Percentiles rank a stretch among this genome's conserved stretches.
Conservation (phyloP, 2,329 filamentous ascomycete genomes). For the Emmonsiellopsis sp. region DNA sequence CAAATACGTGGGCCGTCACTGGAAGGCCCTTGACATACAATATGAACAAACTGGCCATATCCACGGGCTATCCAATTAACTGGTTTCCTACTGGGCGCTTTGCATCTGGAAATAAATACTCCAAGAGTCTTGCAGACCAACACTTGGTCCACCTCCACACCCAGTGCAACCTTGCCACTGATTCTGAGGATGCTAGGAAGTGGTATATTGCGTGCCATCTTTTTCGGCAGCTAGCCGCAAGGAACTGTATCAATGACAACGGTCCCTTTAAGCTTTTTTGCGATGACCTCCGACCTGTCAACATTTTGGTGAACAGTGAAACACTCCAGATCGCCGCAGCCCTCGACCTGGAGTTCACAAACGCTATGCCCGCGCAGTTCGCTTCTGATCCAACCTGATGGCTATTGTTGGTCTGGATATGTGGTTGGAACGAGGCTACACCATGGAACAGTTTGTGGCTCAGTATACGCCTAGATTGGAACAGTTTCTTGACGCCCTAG, state of each 20-base stretch:
- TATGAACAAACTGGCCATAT: slow-evolving; percentile 30
- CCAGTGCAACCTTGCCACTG: slow-evolving; percentile 23
- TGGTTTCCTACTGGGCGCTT: slow-evolving; percentile 23
- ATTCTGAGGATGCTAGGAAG: slow-evolving; percentile 17
- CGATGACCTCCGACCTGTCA: slow-evolving; percentile 29
- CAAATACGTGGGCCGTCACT: slow-evolving; percentile 22
- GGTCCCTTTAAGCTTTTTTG: slow-evolving; percentile 31
- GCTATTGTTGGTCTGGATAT: slow-evolving; percentile 26
- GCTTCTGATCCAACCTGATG: slow-evolving; percentile 32
- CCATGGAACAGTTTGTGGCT: slow-evolving; percentile 15
- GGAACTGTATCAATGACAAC: slow-evolving; percentile 15
- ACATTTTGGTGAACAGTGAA: slow-evolving; percentile 30
- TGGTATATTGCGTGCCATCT: slow-evolving; percentile 26
- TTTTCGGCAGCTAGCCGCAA: slow-evolving; percentile 23
- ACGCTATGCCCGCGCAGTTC: slow-evolving; percentile 32
- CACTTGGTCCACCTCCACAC: slow-evolving; percentile 20
- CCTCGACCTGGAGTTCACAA: slow-evolving; percentile 34
- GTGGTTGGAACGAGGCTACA: slow-evolving; percentile 13
- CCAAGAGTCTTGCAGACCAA: slow-evolving; percentile 18
- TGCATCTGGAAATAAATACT: slow-evolving; percentile 22
- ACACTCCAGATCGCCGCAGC: slow-evolving; percentile 29
- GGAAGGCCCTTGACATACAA: slow-evolving; percentile 30
- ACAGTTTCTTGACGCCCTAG: slow-evolving; percentile 28
- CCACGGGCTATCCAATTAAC: slow-evolving; percentile 21
- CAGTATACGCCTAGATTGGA: slow-evolving; percentile 25